Evolutionary conservation across 768 basidiomycete species (phyloP), one percentile per base, ranked within the genome.

Genomic region (Boletus bicolor): DNA sequence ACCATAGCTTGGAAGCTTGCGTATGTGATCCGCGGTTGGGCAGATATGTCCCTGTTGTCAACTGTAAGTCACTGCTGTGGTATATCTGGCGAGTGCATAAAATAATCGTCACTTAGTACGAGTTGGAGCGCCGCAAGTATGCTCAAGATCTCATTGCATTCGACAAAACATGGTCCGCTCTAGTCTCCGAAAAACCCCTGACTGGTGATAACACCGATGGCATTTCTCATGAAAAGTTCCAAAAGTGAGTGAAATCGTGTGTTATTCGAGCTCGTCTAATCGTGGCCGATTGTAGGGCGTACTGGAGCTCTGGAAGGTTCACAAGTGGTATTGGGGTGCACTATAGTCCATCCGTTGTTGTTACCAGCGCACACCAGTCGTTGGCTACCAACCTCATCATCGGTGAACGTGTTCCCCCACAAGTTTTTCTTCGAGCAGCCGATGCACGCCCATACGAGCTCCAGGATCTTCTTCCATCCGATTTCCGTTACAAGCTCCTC

Each of bases 111-210:
- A 5, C 24, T 1, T 38, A 81, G 79, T 82, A 81, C 63, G 81
- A 81, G 54, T 72, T 69, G 19, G 82, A 84, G 63, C 76, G 83
- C 9, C 74, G 77, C 44, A 76, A 77, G 62, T 82, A 73, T 58
- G 82, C 82, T 0, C 76, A 79, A 61, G 81, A 82, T 43, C 72
- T 84, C 37, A 81, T 83, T 55, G 64, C 72, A 49, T 82, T 81
- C 49, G 82, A 83, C 66, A 79, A 79, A 47, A 72, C 72, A 55
- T 82, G 79, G 59, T 75, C 79, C 0, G 69, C 76, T 4, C 69
- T 82, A 14, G 82, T 82, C 68, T 80, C 79, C 2, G 77, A 77
- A 36, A 83, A 82, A 67, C 77, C 83, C 4, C 60, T 71, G 12
- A 73, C 70, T 0, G 61, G 68, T 24, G 68, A 67, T 62, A 66